A percentile compares a stretch with the other conserved stretches of the same genome.
Conservation (phyloP, 257 asterid species). For the Handroanthus guayacan region DNA sequence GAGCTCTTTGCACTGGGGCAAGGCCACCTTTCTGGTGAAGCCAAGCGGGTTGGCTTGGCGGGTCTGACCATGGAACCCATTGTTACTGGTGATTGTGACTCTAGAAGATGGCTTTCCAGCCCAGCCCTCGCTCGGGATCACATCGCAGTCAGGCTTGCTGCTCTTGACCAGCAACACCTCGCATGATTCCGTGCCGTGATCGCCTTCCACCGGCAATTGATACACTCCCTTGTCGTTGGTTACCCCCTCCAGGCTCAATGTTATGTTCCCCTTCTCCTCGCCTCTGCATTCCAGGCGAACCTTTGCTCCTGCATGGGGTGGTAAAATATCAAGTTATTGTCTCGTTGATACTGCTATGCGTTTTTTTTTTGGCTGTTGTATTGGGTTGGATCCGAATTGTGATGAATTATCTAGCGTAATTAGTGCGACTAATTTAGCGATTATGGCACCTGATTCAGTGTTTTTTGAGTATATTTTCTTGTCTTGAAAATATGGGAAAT, state of each 20-base stretch:
- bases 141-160: constrained; percentile 40
- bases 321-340: too few species aligned
- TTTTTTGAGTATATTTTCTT: too few species aligned
- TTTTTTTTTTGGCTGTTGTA: too few species aligned
- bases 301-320: constrained; percentile 33
- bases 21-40: constrained; percentile 29
- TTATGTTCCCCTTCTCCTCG: neutral
- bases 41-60: constrained; percentile 46
- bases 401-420: too few species aligned
- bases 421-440: too few species aligned
- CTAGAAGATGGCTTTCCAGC: constrained; percentile 31
- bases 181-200: constrained; percentile 45
- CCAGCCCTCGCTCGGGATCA: constrained; percentile 35
- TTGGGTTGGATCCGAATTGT: too few species aligned
- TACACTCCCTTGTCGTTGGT: constrained; percentile 38
- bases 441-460: too few species aligned
- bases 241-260: constrained; percentile 34
- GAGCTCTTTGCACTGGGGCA: constrained; percentile 35
- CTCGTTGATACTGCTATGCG: too few species aligned
- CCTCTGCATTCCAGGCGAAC: constrained; percentile 41
- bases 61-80: constrained; percentile 30
- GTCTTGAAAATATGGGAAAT: too few species aligned
- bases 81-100: constrained; percentile 34
- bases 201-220: constrained; percentile 36
- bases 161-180: constrained; percentile 41